Evolutionary conservation across 176 grass and related monocot species (phyloP).

Genomic region (Oryza punctata): DNA sequence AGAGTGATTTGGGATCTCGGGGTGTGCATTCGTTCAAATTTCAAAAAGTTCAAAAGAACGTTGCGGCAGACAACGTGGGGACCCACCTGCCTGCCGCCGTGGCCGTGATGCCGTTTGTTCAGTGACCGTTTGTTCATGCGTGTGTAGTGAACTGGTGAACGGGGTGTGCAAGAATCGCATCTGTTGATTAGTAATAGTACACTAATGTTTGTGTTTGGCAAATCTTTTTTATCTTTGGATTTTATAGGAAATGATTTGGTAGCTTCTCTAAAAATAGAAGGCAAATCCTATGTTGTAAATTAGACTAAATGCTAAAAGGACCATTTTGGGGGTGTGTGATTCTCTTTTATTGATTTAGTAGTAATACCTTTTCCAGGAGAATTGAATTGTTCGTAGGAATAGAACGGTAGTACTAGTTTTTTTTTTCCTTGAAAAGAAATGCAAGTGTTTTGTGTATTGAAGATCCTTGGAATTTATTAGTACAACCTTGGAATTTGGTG

Average conservation of each 20-base stretch:
- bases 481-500: too few species aligned
- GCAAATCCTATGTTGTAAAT: background rate
- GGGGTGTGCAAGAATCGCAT: background rate
- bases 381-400: too few species aligned
- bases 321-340: background rate
- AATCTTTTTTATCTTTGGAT: background rate
- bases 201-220: background rate
- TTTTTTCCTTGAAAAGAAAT: too few species aligned
- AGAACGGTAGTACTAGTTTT: too few species aligned
- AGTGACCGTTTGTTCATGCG: slow-evolving; percentile 14
- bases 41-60: background rate
- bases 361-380: too few species aligned
- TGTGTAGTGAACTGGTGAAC: background rate
- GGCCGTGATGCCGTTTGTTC: background rate
- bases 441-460: too few species aligned
- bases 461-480: too few species aligned
- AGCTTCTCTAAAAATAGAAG: background rate
- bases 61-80: background rate
- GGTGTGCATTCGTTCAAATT: background rate
- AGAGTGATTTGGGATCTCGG: background rate
- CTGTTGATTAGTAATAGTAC: too few species aligned
- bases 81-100: background rate
- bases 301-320: background rate
- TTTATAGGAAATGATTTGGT: background rate
- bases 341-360: background rate